A percentile compares a stretch with the other conserved stretches of the same genome.
Evolutionary conservation across 1,284 basidiomycete genomes (phyloP).

Genomic region (Ganoderma leucocontextum): DNA sequence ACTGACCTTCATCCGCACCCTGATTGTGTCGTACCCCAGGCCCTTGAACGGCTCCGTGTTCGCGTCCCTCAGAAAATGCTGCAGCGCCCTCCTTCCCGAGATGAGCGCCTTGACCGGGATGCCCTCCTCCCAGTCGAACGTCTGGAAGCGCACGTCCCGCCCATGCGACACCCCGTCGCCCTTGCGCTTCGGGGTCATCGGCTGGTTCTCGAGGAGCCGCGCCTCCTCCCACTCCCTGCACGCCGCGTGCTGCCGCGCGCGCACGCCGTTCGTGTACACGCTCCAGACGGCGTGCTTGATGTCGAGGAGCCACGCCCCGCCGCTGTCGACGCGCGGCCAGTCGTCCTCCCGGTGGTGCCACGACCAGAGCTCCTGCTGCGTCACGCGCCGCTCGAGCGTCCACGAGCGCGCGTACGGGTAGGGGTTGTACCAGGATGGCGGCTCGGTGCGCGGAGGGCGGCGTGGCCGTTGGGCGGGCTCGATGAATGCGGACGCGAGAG

Average conservation of each 20-base stretch:
- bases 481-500: conserved; percentile 4
- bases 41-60: conserved; percentile 21
- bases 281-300: conserved; percentile 8
- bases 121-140: conserved; percentile 17
- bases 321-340: conserved; percentile 13
- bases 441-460: conserved; percentile 12
- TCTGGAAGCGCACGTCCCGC: conserved; percentile 19
- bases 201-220: conserved; percentile 17
- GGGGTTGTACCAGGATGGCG: conserved; percentile 26
- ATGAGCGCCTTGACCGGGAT: conserved; percentile 24
- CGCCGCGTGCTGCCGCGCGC: conserved; percentile 9
- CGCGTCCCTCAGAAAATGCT: conserved; percentile 15
- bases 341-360: conserved; percentile 21
- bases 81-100: conserved; percentile 22
- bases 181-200: conserved; percentile 1
- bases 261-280: conserved; percentile 4
- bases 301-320: conserved; percentile 1
- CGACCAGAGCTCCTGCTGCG: conserved; percentile 7
- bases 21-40: conserved; percentile 19
- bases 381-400: conserved; percentile 2
- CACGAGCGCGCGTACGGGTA: conserved; percentile 28
- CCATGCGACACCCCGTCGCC: background rate
- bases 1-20: conserved; percentile 28
- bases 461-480: background rate
- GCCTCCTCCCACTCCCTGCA: conserved; percentile 17